phyloP scores from a whole-genome alignment of 495 filamentous ascomycete species.

The Trypethelium eluteriae region DNA sequence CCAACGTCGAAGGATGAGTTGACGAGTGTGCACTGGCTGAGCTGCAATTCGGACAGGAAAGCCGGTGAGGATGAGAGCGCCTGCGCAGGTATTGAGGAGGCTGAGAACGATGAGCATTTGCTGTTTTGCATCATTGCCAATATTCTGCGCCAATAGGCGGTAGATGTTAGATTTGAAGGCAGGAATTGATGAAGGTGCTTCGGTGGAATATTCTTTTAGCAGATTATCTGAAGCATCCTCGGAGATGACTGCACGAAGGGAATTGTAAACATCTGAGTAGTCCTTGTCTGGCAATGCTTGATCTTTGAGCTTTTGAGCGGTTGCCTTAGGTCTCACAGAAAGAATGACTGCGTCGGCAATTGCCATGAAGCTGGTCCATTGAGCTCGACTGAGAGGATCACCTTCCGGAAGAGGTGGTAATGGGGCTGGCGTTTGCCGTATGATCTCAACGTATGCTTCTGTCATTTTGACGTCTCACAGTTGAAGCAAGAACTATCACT shows the following conservation, averaged over 20 bases:
- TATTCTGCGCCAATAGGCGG: constrained; percentile 20
- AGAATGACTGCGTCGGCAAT: constrained; percentile 34
- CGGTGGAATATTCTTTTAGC: constrained; percentile 25
- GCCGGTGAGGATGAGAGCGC: constrained; percentile 32
- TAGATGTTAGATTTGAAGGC: constrained; percentile 25
- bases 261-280: constrained; percentile 22
- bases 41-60: constrained; percentile 29
- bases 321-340: constrained; percentile 23
- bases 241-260: constrained; percentile 15
- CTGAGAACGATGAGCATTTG: constrained; percentile 26
- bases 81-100: constrained; percentile 29
- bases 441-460: neutral
- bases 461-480: constrained; percentile 3
- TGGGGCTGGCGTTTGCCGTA: constrained; percentile 23
- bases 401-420: constrained; percentile 26
- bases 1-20: constrained; percentile 31
- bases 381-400: constrained; percentile 30
- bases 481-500: neutral
- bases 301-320: constrained; percentile 22
- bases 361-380: constrained; percentile 35
- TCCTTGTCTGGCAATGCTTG: constrained; percentile 26
- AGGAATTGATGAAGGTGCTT: constrained; percentile 27
- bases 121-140: constrained; percentile 25
- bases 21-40: constrained; percentile 29
- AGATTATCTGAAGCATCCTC: constrained; percentile 19